These are phyloP conservation scores for Prunus dulcis DNA, from an alignment of 306 rosid genomes.

Conservation along the genomic window DNA sequence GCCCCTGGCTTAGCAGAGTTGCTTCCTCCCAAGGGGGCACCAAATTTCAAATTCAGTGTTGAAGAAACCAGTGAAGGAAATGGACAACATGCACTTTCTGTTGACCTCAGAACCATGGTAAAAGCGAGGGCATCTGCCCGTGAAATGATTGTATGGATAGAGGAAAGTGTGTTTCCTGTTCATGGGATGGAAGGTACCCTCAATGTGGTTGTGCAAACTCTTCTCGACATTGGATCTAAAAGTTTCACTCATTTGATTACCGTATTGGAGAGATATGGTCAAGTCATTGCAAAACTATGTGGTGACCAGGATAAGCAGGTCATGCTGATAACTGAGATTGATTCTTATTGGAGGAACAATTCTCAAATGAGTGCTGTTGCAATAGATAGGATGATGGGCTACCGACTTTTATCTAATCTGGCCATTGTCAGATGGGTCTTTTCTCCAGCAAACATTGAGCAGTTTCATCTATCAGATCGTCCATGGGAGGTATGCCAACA, in stretches of 20 bases:
- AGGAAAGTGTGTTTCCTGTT: conserved; percentile 66
- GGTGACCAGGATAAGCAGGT: conserved; percentile 85
- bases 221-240: conserved; percentile 91
- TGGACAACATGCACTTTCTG: conserved; percentile 58
- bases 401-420: conserved; percentile 86
- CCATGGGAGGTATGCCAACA: conserved; percentile 84
- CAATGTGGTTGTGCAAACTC: conserved; percentile 77
- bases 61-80: conserved; percentile 59
- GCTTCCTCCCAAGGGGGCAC: conserved; percentile 92
- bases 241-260: conserved; percentile 98
- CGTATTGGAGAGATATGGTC: conserved; percentile 92
- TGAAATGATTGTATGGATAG: conserved; percentile 87
- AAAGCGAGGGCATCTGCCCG: conserved; percentile 79
- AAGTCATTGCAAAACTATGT: conserved; percentile 77
- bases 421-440: conserved; percentile 97
- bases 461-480: conserved; percentile 84
- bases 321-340: conserved; percentile 80
- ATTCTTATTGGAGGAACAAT: conserved; percentile 85
- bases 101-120: conserved; percentile 76
- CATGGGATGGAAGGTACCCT: conserved; percentile 80
- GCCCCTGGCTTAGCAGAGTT: conserved; percentile 96
- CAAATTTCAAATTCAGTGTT: conserved; percentile 54
- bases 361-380: conserved; percentile 93
- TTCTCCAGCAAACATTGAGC: conserved; percentile 74
- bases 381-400: conserved; percentile 99